phyloP scores from a whole-genome alignment of 768 basidiomycete genomes.

The Erythrobasidium yunnanense region DNA sequence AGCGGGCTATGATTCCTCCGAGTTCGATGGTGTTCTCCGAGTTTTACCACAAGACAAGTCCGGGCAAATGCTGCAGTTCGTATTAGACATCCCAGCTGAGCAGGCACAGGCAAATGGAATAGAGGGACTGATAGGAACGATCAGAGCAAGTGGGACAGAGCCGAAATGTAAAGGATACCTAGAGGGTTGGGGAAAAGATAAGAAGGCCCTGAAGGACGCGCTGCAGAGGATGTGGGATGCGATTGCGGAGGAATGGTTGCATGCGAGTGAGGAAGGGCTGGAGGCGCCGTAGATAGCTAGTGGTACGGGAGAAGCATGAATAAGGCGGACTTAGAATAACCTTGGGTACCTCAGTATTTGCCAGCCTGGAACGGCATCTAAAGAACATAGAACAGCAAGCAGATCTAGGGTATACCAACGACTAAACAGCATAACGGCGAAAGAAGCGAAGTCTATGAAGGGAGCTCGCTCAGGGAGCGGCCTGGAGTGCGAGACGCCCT shows the following conservation, averaged over 20 bases:
- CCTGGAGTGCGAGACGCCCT: too few relatives aligned
- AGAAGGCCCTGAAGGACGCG: slow-evolving; percentile 46
- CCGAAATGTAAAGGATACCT: slow-evolving; percentile 73
- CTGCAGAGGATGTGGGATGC: slow-evolving; percentile 55
- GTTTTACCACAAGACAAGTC: slow-evolving; percentile 51
- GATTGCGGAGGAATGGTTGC: slow-evolving; percentile 59
- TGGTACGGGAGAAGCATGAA: too few relatives aligned
- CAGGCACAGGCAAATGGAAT: slow-evolving; percentile 40
- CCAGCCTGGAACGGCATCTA: too few relatives aligned
- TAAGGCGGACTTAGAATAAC: too few relatives aligned
- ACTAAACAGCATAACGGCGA: too few relatives aligned
- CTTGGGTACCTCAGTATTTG: too few relatives aligned
- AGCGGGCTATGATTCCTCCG: slow-evolving; percentile 54
- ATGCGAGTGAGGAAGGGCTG: slow-evolving; percentile 49
- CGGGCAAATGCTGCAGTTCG: slow-evolving; percentile 73
- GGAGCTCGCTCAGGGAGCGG: too few relatives aligned
- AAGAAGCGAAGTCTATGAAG: too few relatives aligned
- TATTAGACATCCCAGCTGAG: slow-evolving; percentile 44
- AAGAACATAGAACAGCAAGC: too few relatives aligned
- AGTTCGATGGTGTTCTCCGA: slow-evolving; percentile 50
- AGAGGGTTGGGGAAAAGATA: slow-evolving; percentile 59
- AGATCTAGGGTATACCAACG: too few relatives aligned
- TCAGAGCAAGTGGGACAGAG: slow-evolving; percentile 69
- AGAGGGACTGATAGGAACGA: slow-evolving; percentile 55
- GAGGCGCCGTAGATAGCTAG: slow-evolving; percentile 30